Base-by-base conservation (phyloP, 768 basidiomycete species). In the Lactarius akahatsu region DNA sequence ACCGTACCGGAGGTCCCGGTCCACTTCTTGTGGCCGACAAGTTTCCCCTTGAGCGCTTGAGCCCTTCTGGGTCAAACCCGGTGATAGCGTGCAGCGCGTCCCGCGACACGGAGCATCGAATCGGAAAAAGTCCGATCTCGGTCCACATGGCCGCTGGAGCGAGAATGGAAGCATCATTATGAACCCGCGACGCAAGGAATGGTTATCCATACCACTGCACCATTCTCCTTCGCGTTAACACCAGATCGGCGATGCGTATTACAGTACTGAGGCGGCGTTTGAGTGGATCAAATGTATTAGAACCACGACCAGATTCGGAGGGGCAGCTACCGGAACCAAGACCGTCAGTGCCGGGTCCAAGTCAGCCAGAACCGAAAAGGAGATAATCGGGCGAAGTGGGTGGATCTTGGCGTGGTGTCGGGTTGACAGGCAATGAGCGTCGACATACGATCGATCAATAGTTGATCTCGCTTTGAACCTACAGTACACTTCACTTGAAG, bases 1-100 rank as follows among this genome's bases (percentile, higher is more conserved):
- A 50, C 68, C 71, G 63, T 70, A 90, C 91, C 92, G 73, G 83
- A 83, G 11, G 92, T 90, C 20, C 94, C 94, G 56, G 96, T 88
- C 87, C 86, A 91, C 74, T 90, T 91, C 10, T 72, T 79, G 2
- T 87, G 89, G 1, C 81, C 86, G 16, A 82, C 71, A 9, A 88
- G 72, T 50, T 76, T 69, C 76, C 81, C 79, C 28, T 83, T 80
- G 10, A 94, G 8, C 34, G 78, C 28, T 28, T 28, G 28, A 28
- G 28, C 50, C 93, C 32, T 32, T 32, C 32, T 7, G 32, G 30
- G 5, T 32, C 30, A 0, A 7, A 32, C 32, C 32, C 32, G n/a
- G n/a, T n/a, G n/a, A n/a, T n/a, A n/a, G n/a, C n/a, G 61, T 30
- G 64, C 23, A 38, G 40, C 41, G 30, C 30, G 30, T 30, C 30